Conservation (phyloP, 2,329 filamentous ascomycete genomes). For the Dryadomyces quercivorus region DNA sequence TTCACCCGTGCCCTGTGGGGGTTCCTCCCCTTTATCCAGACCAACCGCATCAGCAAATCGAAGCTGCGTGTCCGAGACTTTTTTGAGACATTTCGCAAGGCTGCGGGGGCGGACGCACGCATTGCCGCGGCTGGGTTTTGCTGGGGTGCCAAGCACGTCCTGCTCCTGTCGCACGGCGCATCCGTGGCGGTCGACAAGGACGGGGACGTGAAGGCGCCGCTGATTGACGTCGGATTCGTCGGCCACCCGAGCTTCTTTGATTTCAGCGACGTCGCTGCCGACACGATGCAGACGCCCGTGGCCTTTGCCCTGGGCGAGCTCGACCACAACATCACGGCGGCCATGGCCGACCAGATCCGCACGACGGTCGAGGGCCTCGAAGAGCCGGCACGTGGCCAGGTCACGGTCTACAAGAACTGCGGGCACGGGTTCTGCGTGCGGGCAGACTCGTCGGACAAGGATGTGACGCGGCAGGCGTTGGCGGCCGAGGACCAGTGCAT, state of each 20-base stretch:
- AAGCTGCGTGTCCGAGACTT: constrained; percentile 23
- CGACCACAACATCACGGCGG: constrained; percentile 26
- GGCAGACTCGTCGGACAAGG: constrained; percentile 16
- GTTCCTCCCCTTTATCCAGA: constrained; percentile 21
- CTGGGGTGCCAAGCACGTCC: constrained; percentile 47
- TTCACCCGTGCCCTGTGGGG: constrained; percentile 14
- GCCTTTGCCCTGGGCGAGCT: constrained; percentile 32
- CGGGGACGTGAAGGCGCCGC: constrained; percentile 17
- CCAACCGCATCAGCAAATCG: constrained; percentile 19
- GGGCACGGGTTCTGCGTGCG: constrained; percentile 30
- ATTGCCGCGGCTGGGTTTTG: constrained; percentile 48
- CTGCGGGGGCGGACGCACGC: constrained; percentile 16
- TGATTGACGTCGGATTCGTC: constrained; percentile 39
- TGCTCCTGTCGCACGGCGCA: constrained; percentile 30
- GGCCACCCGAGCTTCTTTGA: constrained; percentile 38
- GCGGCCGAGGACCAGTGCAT: constrained; percentile 23
- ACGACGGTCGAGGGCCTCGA: constrained; percentile 21
- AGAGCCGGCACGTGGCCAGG: constrained; percentile 21
- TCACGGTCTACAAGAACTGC: constrained; percentile 23
- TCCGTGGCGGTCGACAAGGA: constrained; percentile 2
- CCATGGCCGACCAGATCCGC: constrained; percentile 21
- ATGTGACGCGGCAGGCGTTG: constrained; percentile 16
- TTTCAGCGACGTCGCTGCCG: constrained; percentile 34
- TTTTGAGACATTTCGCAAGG: constrained; percentile 23
- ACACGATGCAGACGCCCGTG: constrained; percentile 26